Evolutionary conservation across 2,329 filamentous ascomycete species (phyloP).

Genomic region (Arthroderma sp.): DNA sequence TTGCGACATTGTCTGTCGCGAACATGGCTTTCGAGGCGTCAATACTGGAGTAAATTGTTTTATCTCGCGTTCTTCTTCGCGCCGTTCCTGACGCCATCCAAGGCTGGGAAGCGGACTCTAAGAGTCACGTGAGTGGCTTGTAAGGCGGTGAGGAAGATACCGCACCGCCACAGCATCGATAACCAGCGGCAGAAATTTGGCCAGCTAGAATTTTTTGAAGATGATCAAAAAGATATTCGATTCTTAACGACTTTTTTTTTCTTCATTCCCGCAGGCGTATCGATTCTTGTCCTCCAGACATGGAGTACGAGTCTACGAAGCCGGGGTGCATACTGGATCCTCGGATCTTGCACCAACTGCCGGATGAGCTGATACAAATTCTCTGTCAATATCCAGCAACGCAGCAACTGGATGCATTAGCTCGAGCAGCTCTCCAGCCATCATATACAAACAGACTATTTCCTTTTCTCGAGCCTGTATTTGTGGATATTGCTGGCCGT

Average conservation of each 20-base stretch:
- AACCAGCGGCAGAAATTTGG: conserved; percentile 6
- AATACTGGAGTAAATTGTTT: too few species aligned
- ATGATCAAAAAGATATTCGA: too few species aligned
- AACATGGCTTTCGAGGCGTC: too few species aligned
- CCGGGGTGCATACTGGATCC: conserved; percentile 43
- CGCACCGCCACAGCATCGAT: conserved; percentile 2
- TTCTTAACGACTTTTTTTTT: too few species aligned
- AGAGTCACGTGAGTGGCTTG: too few species aligned
- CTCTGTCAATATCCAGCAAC: conserved; percentile 48
- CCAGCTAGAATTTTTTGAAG: too few species aligned
- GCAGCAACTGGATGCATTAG: conserved; percentile 52
- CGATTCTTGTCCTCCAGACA: conserved; percentile 8
- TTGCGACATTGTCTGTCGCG: conserved; percentile 12
- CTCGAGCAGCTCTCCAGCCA: conserved; percentile 54
- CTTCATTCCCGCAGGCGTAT: too few species aligned
- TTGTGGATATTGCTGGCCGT: conserved; percentile 70
- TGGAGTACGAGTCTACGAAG: conserved; percentile 26
- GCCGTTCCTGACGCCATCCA: too few species aligned
- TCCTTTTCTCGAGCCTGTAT: conserved; percentile 57
- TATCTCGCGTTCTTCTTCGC: too few species aligned
- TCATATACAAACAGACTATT: conserved; percentile 46
- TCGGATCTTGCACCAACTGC: conserved; percentile 44
- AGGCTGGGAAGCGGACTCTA: too few species aligned
- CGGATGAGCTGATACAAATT: conserved; percentile 54
- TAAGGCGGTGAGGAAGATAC: conserved; percentile 1